These are phyloP conservation scores for Mycosphaerelloides madeirae DNA, from an alignment of 2,329 filamentous ascomycete species.

Conservation along the genomic window DNA sequence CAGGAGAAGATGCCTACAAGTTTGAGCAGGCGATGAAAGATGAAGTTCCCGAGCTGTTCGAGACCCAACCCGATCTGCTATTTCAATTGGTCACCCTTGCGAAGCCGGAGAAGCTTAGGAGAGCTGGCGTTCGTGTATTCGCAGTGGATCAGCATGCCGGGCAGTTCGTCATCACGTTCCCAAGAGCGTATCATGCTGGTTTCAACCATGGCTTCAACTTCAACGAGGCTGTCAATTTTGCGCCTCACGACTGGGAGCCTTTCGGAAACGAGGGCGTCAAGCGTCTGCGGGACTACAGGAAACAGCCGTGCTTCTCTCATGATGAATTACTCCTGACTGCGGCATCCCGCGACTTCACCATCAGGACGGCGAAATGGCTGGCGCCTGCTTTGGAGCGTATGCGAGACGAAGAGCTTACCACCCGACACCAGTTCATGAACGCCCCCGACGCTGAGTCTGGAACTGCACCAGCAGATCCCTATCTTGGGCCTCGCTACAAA, in stretches of 20 bases:
- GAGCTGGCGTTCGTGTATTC: constrained; percentile 88
- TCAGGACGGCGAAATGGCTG: constrained; percentile 92
- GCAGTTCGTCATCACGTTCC: constrained; percentile 94
- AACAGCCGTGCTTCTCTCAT: constrained; percentile 95
- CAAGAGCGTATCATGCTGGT: constrained; percentile 92
- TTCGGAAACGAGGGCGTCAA: constrained; percentile 83
- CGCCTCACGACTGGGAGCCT: constrained; percentile 90
- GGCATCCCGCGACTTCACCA: constrained; percentile 70
- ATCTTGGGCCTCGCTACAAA: constrained; percentile 36
- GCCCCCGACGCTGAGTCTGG: constrained; percentile 46
- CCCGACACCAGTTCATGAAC: constrained; percentile 63
- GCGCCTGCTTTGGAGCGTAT: constrained; percentile 80
- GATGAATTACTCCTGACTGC: constrained; percentile 92
- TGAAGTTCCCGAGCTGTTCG: constrained; percentile 91
- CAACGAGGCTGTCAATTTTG: constrained; percentile 98
- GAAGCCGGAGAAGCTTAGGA: constrained; percentile 86
- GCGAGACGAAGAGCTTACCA: constrained; percentile 64
- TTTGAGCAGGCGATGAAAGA: constrained; percentile 95
- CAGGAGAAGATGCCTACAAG: constrained; percentile 85
- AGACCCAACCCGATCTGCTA: constrained; percentile 90
- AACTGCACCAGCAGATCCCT: constrained; percentile 29
- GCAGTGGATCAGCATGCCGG: constrained; percentile 94
- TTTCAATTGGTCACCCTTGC: constrained; percentile 97
- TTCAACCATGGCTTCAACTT: constrained; percentile 99
- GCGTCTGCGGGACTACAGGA: constrained; percentile 76